These are phyloP conservation scores for Starmerella cellae DNA, from an alignment of 805 yeast species.

Conservation along the genomic window DNA sequence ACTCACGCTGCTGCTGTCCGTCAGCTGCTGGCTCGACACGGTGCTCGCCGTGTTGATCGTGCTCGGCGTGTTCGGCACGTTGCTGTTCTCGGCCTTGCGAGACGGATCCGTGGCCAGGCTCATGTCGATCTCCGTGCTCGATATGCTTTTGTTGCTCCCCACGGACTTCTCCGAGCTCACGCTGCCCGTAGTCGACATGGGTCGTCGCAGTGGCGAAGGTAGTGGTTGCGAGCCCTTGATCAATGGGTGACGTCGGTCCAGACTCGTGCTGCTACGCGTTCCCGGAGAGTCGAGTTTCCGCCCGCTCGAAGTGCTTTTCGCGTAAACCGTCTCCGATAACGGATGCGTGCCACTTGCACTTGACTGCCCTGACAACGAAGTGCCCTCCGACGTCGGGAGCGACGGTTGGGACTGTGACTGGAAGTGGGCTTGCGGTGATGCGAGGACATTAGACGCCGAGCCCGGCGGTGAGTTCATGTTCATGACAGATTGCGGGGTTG, in stretches of 20 bases:
- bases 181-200: neutral
- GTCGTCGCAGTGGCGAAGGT: slow-evolving; percentile 14
- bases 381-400: neutral
- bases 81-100: neutral
- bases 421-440: neutral
- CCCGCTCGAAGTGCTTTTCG: neutral
- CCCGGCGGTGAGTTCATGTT: neutral
- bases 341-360: neutral
- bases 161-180: neutral
- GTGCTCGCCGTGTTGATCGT: neutral
- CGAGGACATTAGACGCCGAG: no score
- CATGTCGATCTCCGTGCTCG: neutral
- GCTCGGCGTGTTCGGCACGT: neutral
- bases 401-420: neutral
- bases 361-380: neutral
- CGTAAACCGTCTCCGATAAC: neutral
- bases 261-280: neutral
- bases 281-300: neutral
- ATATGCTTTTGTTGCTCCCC: neutral
- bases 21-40: neutral
- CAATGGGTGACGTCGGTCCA: neutral
- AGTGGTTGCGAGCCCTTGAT: slow-evolving; percentile 17
- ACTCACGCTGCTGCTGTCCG: neutral
- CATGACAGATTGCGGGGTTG: neutral
- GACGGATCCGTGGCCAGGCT: neutral